A percentile compares a stretch with the other conserved stretches of the same genome.
Conservation (phyloP, 164 flowering plant genomes). For the Chimonanthus praecox region DNA sequence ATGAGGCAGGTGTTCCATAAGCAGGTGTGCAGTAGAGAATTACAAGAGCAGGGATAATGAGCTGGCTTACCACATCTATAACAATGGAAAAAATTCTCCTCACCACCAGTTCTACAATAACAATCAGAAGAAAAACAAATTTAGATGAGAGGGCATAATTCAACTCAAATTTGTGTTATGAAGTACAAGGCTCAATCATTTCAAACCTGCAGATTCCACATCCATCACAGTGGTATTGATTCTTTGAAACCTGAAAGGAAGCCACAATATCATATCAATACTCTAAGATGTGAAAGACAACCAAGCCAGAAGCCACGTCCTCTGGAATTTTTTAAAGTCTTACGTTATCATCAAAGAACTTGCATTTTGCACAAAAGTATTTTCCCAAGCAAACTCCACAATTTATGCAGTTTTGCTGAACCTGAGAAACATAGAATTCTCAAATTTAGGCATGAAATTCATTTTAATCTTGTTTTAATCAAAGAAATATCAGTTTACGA, state of each 20-base stretch:
- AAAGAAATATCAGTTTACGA: not conserved
- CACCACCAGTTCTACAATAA: slow-evolving; percentile 55
- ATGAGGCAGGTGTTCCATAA: not conserved
- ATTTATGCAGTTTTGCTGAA: slow-evolving; percentile 57
- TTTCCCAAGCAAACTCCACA: slow-evolving; percentile 90
- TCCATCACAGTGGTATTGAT: slow-evolving; percentile 85
- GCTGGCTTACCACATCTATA: slow-evolving; percentile 48
- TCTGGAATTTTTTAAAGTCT: slow-evolving; percentile 5
- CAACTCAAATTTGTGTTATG: not conserved
- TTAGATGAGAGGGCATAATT: not conserved
- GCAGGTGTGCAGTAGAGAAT: not conserved
- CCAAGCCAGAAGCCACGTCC: not conserved
- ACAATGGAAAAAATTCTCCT: slow-evolving; percentile 84
- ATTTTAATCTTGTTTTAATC: not conserved
- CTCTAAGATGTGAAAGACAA: not conserved
- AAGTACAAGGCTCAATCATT: not conserved
- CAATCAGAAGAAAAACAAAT: not conserved
- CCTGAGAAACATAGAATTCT: slow-evolving; percentile 33
- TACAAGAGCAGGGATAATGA: not conserved
- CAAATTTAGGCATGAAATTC: not conserved
- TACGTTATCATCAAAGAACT: slow-evolving; percentile 90
- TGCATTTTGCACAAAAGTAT: slow-evolving; percentile 76
- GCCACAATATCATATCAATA: not conserved
- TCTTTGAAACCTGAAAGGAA: slow-evolving; percentile 56
- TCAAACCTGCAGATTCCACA: slow-evolving; percentile 85